Evolutionary conservation across 208 protist genomes (phyloP).

Genomic region (Eutreptiella sp.): DNA sequence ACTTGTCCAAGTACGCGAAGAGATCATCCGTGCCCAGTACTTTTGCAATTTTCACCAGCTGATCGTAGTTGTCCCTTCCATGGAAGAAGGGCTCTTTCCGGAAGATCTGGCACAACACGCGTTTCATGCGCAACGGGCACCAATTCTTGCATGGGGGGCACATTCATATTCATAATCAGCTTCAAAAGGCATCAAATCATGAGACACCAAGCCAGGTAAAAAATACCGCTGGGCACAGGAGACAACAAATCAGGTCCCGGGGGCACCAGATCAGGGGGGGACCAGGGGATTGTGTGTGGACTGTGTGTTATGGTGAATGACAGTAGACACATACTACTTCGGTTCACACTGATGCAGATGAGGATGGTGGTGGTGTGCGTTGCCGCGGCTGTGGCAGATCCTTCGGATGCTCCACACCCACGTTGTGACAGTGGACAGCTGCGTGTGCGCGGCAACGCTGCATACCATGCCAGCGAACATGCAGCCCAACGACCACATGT

Average conservation of each 20-base stretch:
- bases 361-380: neutral
- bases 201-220: neutral
- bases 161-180: no score
- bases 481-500: conserved; percentile 98
- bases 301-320: no score
- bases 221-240: no score
- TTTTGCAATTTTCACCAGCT: conserved; percentile 88
- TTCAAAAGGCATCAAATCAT: neutral
- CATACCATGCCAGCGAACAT: conserved; percentile 93
- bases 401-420: neutral
- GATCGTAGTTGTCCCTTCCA: conserved; percentile 96
- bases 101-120: conserved; percentile 73
- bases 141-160: neutral
- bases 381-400: neutral
- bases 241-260: no score
- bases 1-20: conserved; percentile 89
- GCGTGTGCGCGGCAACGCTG: neutral
- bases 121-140: neutral
- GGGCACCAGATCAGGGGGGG: no score
- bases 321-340: no score
- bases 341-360: no score
- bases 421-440: neutral
- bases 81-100: conserved; percentile 96
- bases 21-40: conserved; percentile 93
- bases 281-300: no score